A percentile compares a stretch with the other conserved stretches of the same genome.
Conservation (phyloP, 2,329 filamentous ascomycete genomes). For the Fusarium nygamai region DNA sequence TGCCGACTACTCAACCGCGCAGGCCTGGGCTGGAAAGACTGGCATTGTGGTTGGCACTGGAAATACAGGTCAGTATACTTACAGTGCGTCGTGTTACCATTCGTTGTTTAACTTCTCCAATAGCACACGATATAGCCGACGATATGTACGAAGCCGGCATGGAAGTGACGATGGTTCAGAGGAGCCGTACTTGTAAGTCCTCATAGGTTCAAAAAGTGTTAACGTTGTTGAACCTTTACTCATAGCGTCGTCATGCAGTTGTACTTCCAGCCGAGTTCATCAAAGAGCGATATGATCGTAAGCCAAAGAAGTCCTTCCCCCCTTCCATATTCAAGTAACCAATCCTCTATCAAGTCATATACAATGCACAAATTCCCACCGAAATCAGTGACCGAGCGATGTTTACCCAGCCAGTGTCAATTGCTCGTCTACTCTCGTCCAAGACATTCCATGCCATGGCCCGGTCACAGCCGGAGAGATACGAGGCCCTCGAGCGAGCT, state of each 20-base stretch:
- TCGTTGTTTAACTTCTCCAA: not conserved
- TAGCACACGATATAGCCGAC: not conserved
- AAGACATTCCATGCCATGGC: not conserved
- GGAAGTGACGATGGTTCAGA: not conserved
- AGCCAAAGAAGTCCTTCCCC: not conserved
- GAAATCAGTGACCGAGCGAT: not conserved
- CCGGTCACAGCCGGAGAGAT: not conserved
- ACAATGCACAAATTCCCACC: not conserved
- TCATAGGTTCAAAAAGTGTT: not conserved
- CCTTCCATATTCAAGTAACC: not conserved
- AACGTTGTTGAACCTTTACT: not conserved
- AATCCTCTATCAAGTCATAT: not conserved
- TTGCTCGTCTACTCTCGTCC: not conserved
- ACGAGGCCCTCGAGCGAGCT: not conserved
- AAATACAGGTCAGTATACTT: not conserved
- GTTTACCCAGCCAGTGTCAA: not conserved
- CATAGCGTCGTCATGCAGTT: not conserved
- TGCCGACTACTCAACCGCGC: not conserved
- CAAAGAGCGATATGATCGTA: not conserved
- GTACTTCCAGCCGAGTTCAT: not conserved
- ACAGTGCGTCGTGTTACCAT: not conserved
- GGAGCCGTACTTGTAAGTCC: not conserved
- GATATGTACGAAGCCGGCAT: not conserved
- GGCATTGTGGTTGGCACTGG: not conserved
- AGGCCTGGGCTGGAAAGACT: not conserved